phyloP scores from a whole-genome alignment of 108 stramenopile species.

The Nitzschia inconspicua region DNA sequence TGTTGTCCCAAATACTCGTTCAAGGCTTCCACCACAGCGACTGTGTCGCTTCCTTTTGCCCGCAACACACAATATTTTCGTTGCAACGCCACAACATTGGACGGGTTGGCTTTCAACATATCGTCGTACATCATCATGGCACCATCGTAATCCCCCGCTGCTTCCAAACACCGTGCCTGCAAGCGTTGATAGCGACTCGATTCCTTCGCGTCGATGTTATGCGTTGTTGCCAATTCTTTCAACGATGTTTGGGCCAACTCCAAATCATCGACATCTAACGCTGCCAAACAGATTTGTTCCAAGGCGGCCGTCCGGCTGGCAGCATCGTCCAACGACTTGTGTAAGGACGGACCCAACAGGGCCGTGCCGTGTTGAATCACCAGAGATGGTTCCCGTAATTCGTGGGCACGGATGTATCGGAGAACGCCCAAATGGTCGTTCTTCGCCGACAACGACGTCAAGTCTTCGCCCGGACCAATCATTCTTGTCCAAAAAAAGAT shows the following conservation, averaged over 20 bases:
- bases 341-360: conserved; percentile 36
- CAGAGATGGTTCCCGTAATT: conserved; percentile 61
- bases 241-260: conserved; percentile 45
- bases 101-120: conserved; percentile 65
- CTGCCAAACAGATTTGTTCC: conserved; percentile 68
- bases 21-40: conserved; percentile 41
- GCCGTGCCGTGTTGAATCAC: conserved; percentile 55
- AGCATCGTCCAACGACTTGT: conserved; percentile 17
- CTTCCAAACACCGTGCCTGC: conserved; percentile 66
- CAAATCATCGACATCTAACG: conserved; percentile 52
- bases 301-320: conserved; percentile 52
- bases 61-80: conserved; percentile 74
- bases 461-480: conserved; percentile 72
- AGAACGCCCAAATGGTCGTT: conserved; percentile 71
- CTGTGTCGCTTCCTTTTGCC: conserved; percentile 38
- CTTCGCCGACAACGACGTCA: conserved; percentile 50
- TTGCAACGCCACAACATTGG: conserved; percentile 72
- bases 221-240: conserved; percentile 15
- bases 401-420: conserved; percentile 71
- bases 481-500: too few relatives aligned
- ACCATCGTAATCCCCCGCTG: conserved; percentile 47
- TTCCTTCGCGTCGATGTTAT: conserved; percentile 25
- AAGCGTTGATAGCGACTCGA: conserved; percentile 68
- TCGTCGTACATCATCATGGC: conserved; percentile 61
- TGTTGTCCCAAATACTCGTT: conserved; percentile 63